Percentiles rank a stretch among this genome's conserved stretches.
phyloP scores from a whole-genome alignment of 768 basidiomycete species.

The Tephrocybe sp. region DNA sequence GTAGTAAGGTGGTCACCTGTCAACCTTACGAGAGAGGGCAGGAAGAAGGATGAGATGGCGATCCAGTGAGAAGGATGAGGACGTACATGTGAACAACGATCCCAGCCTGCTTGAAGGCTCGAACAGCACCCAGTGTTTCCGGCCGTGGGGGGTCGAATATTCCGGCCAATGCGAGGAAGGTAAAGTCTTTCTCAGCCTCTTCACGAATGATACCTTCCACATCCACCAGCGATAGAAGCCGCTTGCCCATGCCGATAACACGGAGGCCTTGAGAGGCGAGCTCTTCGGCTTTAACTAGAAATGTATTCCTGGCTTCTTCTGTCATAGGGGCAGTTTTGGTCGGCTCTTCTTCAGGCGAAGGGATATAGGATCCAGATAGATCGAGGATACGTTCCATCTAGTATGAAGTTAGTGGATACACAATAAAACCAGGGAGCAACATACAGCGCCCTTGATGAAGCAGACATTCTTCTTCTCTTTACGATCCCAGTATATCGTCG shows the following conservation, averaged over 20 bases:
- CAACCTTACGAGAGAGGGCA: slow-evolving; percentile 34
- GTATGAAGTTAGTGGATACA: background rate
- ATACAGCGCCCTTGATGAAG: slow-evolving; percentile 38
- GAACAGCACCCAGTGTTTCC: slow-evolving; percentile 51
- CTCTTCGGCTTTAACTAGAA: slow-evolving; percentile 34
- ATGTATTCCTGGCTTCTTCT: slow-evolving; percentile 23
- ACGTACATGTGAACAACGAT: slow-evolving; percentile 47
- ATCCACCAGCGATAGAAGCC: slow-evolving; percentile 19
- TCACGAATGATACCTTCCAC: slow-evolving; percentile 34
- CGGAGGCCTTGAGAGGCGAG: slow-evolving; percentile 41
- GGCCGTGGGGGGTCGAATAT: slow-evolving; percentile 59
- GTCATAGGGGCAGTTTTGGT: slow-evolving; percentile 26
- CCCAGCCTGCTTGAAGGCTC: slow-evolving; percentile 50
- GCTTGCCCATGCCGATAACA: slow-evolving; percentile 36
- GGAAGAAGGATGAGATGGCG: slow-evolving; percentile 5
- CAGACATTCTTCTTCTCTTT: slow-evolving; percentile 24
- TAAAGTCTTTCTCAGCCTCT: slow-evolving; percentile 46
- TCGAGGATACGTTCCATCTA: slow-evolving; percentile 51
- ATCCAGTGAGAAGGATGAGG: background rate
- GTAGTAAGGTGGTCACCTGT: slow-evolving; percentile 57
- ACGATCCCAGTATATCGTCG: slow-evolving; percentile 34
- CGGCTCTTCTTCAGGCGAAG: slow-evolving; percentile 25
- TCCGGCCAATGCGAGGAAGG: slow-evolving; percentile 54
- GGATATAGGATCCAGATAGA: slow-evolving; percentile 36
- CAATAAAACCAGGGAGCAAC: slow-evolving; percentile 1